Evolutionary conservation across 2,329 filamentous ascomycete species (phyloP), one percentile per base, ranked within the genome.

Genomic region (Cercospora berteroae): DNA sequence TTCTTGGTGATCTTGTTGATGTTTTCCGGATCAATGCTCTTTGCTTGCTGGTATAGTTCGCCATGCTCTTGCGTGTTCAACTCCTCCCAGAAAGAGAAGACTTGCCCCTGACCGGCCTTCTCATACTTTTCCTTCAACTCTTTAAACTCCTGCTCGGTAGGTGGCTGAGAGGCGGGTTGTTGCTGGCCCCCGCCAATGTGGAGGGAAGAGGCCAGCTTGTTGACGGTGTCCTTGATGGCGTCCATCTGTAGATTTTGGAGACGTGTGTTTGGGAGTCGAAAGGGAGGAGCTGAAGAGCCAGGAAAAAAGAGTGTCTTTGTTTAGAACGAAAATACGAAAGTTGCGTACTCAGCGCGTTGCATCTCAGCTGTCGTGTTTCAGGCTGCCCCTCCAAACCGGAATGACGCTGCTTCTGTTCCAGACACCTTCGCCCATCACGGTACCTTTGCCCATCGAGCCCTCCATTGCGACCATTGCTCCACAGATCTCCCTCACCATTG

Each of bases 1-100:
- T 87, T 89, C 73, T 94, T 83, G 76, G 92, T 90, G 80, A 98
- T 90, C 74, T 90, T 87, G 83, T 95, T 97, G 86, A 98, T 94
- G 82, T 91, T 87, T 67, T 86, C 85, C 65, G 94, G 94, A 79
- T 97, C 88, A 82, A 98, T 84, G 85, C 71, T 87, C 86, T 68
- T 98, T 87, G 66, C 66, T 81, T 98, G 95, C 75, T 90, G 83
- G 84, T 89, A 97, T 66, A 99, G 87, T 8, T 85, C 80, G 55
- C 89, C 88, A 83, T 96, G 92, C 71, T 97, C 93, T 62, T 85
- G 80, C 18, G 85, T 81, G 70, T 84, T 84, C 70, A 99, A 89
- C 70, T 89, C 86, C 77, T 97, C 92, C 83, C 91, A 97, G 81
- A 94, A 98, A 66, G 89, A 85, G 77, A 96, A 93, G 71, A 96